Conservation (phyloP, 1,139 yeast species). For the Candida anutae region DNA sequence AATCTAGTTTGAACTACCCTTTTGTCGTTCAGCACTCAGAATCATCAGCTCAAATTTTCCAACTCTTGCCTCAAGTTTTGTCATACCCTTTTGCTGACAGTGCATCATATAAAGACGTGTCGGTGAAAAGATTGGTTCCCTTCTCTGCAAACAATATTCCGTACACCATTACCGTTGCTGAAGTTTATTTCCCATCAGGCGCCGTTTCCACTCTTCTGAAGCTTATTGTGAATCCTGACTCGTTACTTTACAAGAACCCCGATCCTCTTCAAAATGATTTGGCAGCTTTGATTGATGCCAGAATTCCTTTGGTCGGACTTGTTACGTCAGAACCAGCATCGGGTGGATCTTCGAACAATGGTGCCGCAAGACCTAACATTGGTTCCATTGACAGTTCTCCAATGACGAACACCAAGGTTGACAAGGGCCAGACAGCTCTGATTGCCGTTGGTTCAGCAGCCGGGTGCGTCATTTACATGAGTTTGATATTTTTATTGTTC, state of each 20-base stretch:
- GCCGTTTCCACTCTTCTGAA: conserved; percentile 37
- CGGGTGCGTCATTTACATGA: conserved; percentile 53
- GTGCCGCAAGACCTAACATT: conserved; percentile 10
- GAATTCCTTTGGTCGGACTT: conserved; percentile 56
- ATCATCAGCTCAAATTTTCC: conserved; percentile 70
- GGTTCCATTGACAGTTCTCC: conserved; percentile 36
- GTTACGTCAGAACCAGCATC: conserved; percentile 14
- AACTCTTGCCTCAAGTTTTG: conserved; percentile 55
- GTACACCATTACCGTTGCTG: conserved; percentile 70
- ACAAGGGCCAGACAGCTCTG: conserved; percentile 28
- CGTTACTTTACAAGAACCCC: conserved; percentile 45
- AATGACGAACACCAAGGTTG: conserved; percentile 9
- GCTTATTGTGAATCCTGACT: conserved; percentile 33
- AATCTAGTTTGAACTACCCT: conserved; percentile 58
- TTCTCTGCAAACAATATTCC: conserved; percentile 42
- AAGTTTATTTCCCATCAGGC: conserved; percentile 59
- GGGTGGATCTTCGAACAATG: conserved; percentile 8
- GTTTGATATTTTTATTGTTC: conserved; percentile 41
- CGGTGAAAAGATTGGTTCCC: conserved; percentile 59
- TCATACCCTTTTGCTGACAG: conserved; percentile 40
- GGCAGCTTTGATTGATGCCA: conserved; percentile 51
- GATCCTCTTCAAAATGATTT: conserved; percentile 39
- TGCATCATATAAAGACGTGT: conserved; percentile 28
- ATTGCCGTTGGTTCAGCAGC: conserved; percentile 61
- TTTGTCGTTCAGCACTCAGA: conserved; percentile 60